phyloP scores from a whole-genome alignment of 2,329 filamentous ascomycete species.

The Xylariaceae sp. region DNA sequence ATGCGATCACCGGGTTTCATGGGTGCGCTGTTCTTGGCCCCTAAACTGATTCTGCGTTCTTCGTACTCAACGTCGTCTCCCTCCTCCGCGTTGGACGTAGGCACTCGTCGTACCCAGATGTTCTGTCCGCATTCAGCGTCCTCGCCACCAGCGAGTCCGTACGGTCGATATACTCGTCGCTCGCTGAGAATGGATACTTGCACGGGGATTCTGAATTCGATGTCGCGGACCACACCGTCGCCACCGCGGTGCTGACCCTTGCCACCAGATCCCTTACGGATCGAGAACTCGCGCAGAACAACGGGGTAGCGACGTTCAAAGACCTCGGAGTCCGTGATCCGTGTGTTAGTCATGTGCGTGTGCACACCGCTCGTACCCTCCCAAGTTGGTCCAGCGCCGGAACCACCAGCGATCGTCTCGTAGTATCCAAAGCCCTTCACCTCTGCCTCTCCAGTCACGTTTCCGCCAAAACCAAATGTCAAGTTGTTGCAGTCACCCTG shows the following conservation, averaged over 20 bases:
- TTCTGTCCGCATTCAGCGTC: constrained; percentile 77
- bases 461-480: constrained; percentile 70
- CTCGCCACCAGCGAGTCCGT: constrained; percentile 76
- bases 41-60: constrained; percentile 63
- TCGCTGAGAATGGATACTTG: constrained; percentile 71
- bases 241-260: constrained; percentile 59
- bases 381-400: constrained; percentile 63
- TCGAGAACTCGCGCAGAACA: constrained; percentile 58
- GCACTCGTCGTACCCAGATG: constrained; percentile 74
- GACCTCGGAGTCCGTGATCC: constrained; percentile 69
- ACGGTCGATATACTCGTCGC: constrained; percentile 65
- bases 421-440: constrained; percentile 73
- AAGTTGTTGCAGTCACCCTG: constrained; percentile 76
- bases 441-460: constrained; percentile 47
- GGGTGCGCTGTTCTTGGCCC: constrained; percentile 72
- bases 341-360: constrained; percentile 73
- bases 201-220: constrained; percentile 67
- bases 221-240: constrained; percentile 65
- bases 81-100: constrained; percentile 48
- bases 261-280: constrained; percentile 56
- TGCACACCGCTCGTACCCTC: constrained; percentile 65
- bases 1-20: constrained; percentile 75
- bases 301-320: constrained; percentile 71
- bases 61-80: constrained; percentile 43
- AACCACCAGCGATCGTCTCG: constrained; percentile 71